Conservation (phyloP, 2,329 filamentous ascomycete species). For the Parastagonospora nodorum region DNA sequence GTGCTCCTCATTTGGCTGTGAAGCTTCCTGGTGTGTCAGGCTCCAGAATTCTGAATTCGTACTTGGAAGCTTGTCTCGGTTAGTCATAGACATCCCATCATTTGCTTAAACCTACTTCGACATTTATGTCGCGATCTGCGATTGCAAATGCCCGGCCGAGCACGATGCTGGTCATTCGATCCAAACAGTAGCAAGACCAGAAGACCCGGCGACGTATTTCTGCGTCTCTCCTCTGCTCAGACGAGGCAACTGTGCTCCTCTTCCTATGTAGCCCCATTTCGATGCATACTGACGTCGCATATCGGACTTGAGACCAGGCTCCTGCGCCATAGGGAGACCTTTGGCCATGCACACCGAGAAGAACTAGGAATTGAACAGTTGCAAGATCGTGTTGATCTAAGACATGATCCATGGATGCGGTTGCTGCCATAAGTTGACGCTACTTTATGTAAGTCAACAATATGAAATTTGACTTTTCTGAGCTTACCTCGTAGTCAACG, state of each 20-base stretch:
- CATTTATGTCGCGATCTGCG: conserved; percentile 33
- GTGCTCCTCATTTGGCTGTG: conserved; percentile 9
- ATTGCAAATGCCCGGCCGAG: conserved; percentile 33
- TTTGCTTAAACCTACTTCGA: conserved; percentile 20
- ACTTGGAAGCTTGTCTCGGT: conserved; percentile 23
- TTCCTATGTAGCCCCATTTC: conserved; percentile 36
- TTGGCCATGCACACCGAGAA: conserved; percentile 33
- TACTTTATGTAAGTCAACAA: conserved; percentile 2
- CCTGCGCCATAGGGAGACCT: conserved; percentile 34
- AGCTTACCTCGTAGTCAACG: conserved; percentile 27
- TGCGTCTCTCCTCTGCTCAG: conserved; percentile 19
- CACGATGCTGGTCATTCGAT: conserved; percentile 31
- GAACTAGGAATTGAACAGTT: conserved; percentile 31
- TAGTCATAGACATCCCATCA: neutral
- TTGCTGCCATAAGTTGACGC: conserved; percentile 27
- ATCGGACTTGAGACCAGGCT: conserved; percentile 34
- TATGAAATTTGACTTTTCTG: neutral
- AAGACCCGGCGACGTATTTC: conserved; percentile 31
- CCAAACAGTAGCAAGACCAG: conserved; percentile 35
- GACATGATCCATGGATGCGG: conserved; percentile 30
- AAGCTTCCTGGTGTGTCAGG: conserved; percentile 24
- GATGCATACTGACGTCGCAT: conserved; percentile 32
- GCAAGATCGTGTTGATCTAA: conserved; percentile 30
- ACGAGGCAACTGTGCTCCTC: conserved; percentile 19
- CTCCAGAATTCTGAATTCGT: conserved; percentile 23